These are phyloP conservation scores for Coniochaeta sp. DNA, from an alignment of 2,329 filamentous ascomycete species.

Conservation along the genomic window DNA sequence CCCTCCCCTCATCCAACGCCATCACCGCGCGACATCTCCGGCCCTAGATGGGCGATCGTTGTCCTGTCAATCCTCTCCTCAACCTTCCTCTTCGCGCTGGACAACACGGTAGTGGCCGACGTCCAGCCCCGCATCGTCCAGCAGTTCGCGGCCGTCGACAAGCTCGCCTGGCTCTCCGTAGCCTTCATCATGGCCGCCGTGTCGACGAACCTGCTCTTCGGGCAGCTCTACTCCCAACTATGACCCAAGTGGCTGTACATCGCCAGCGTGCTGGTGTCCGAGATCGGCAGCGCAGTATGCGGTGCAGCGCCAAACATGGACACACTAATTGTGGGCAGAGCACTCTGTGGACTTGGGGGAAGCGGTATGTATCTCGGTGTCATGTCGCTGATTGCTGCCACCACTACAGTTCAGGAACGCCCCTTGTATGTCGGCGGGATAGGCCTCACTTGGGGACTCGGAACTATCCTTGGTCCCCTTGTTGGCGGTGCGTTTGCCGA, in stretches of 20 bases:
- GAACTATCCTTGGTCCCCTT: slow-evolving; percentile 38
- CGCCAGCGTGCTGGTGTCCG: slow-evolving; percentile 12
- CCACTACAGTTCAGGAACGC: slow-evolving; percentile 11
- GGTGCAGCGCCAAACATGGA: slow-evolving; percentile 32
- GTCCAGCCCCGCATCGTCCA: slow-evolving; percentile 31
- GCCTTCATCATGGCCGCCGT: slow-evolving; percentile 32
- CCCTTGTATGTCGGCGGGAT: slow-evolving; percentile 19
- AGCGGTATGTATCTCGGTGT: slow-evolving; percentile 27
- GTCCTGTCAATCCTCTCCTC: slow-evolving; percentile 4
- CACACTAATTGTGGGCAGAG: slow-evolving; percentile 37
- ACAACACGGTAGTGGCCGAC: slow-evolving; percentile 31
- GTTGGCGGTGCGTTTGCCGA: slow-evolving; percentile 38
- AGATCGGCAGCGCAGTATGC: slow-evolving; percentile 23
- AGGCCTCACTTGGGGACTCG: slow-evolving; percentile 32
- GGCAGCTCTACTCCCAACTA: slow-evolving; percentile 30
- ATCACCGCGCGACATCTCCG: neutral
- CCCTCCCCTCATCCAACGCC: too few relatives aligned
- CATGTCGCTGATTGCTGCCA: neutral
- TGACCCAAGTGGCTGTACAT: slow-evolving; percentile 31
- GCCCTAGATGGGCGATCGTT: neutral
- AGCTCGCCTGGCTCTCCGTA: slow-evolving; percentile 31
- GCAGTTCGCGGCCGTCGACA: slow-evolving; percentile 23
- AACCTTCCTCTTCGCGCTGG: slow-evolving; percentile 11
- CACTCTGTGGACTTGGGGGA: slow-evolving; percentile 32
- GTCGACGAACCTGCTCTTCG: slow-evolving; percentile 22